Evolutionary conservation across 1,139 yeast species (phyloP).

Genomic region (Hyphopichia pseudoburtonii): DNA sequence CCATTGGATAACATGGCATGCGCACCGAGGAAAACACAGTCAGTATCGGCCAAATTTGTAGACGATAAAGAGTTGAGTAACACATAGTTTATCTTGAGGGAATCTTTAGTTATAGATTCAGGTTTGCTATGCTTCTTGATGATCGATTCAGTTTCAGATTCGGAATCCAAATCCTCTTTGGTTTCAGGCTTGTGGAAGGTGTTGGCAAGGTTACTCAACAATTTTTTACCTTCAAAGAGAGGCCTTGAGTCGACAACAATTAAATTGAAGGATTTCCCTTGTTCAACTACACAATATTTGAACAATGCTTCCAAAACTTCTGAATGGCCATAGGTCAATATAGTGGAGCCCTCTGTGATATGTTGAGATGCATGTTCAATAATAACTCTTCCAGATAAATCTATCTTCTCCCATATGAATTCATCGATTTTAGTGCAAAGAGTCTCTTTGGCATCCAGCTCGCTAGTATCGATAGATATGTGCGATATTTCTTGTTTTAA

Average conservation of each 20-base stretch:
- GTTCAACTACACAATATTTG: slow-evolving; percentile 60
- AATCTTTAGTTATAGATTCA: slow-evolving; percentile 34
- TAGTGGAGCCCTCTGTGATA: slow-evolving; percentile 72
- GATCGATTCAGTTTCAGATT: slow-evolving; percentile 50
- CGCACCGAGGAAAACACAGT: slow-evolving; percentile 91
- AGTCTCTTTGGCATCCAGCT: slow-evolving; percentile 67
- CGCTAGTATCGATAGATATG: slow-evolving; percentile 70
- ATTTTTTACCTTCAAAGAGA: slow-evolving; percentile 83
- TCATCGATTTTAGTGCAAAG: slow-evolving; percentile 71
- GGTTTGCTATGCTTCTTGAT: slow-evolving; percentile 13
- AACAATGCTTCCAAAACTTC: slow-evolving; percentile 78
- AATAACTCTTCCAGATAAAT: slow-evolving; percentile 79
- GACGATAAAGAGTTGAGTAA: slow-evolving; percentile 78
- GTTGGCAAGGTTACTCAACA: slow-evolving; percentile 56
- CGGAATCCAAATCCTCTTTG: slow-evolving; percentile 43
- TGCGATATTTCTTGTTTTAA: slow-evolving; percentile 89
- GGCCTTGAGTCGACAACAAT: slow-evolving; percentile 96
- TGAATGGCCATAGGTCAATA: slow-evolving; percentile 87
- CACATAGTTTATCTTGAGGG: slow-evolving; percentile 55
- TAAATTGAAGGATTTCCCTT: slow-evolving; percentile 71
- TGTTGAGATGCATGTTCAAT: slow-evolving; percentile 79
- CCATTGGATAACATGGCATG: slow-evolving; percentile 98
- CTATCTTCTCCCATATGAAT: slow-evolving; percentile 82
- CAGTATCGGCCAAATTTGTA: slow-evolving; percentile 74
- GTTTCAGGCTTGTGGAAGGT: slow-evolving; percentile 30